Evolutionary conservation across 1,139 yeast species (phyloP), one percentile per base, ranked within the genome.

Genomic region (Kodamaea plutei): DNA sequence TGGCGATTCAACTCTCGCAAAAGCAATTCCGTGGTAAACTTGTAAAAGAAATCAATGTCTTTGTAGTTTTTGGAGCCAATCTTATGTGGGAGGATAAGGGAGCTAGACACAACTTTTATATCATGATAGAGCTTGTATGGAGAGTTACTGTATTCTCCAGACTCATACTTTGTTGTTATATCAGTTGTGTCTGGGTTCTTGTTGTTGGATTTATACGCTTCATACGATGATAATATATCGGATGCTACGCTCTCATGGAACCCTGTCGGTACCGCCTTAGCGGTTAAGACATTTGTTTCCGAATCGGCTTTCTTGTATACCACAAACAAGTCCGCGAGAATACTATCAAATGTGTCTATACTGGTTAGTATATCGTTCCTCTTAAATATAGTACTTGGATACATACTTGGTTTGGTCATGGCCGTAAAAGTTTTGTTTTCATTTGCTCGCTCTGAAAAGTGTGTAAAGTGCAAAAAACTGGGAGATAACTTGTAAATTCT

Each of bases 91-190:
- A 64, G 61, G 14, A 83, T 65, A 20, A 69, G 59, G 15, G 70
- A 50, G 7, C 77, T 71, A 25, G 81, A 64, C 0, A 83, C 80
- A 11, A 81, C 59, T 45, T 77, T 83, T 37, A 89, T 54, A 53
- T 89, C 97, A 48, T 83, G 91, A 48, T 73, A 85, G 9, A 87
- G 46, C 26, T 59, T 60, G 44, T 79, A 81, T 7, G 79, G 61
- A 0, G 65, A 47, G 2, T 27, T 29, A 5, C 45, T 44, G 46
- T 80, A 81, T 16, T 55, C 47, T 0, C 56, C 48, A 1, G 40
- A 24, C 7, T 44, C 30, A 34, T 43, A 50, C 30, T 53, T 61
- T 6, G 45, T 38, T 7, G 29, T 20, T 14, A 64, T 44, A 23
- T 54, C 44, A 4, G 56, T 54, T 4, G 45, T 39, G 25, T 42